Evolutionary conservation across 23 red algal species (phyloP).

Genomic region (Chondrus crispus): DNA sequence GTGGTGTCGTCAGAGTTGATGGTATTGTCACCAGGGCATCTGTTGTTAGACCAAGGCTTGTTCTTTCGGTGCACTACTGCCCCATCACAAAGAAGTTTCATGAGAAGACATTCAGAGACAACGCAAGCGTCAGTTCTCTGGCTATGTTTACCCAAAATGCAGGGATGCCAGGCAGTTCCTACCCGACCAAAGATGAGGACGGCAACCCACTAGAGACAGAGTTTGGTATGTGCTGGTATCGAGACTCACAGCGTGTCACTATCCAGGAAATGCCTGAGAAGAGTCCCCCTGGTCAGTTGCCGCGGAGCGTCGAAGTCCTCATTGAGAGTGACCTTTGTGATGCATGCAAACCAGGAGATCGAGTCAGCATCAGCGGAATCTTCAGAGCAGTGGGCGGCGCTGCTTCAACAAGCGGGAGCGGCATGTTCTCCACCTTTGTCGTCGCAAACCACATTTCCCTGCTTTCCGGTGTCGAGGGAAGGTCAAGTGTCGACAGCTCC

Average conservation of each 20-base stretch:
- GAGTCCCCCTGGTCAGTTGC: conserved; percentile 92
- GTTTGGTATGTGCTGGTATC: conserved; percentile 89
- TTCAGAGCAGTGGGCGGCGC: conserved; percentile 90
- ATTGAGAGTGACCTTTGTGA: conserved; percentile 94
- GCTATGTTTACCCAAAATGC: conserved; percentile 42
- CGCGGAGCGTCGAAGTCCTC: conserved; percentile 87
- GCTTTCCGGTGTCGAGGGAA: conserved; percentile 55
- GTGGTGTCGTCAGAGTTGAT: conserved; percentile 81
- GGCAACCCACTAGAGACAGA: conserved; percentile 97
- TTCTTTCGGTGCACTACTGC: conserved; percentile 87
- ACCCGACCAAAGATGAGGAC: conserved; percentile 84
- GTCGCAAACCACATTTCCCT: conserved; percentile 78
- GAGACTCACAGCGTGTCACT: conserved; percentile 83
- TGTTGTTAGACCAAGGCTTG: conserved; percentile 83
- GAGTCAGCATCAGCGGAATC: conserved; percentile 78
- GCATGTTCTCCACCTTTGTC: conserved; percentile 90
- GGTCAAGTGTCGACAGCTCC: conserved; percentile 40
- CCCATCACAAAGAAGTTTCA: conserved; percentile 81
- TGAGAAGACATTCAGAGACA: conserved; percentile 82
- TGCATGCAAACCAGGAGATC: conserved; percentile 93
- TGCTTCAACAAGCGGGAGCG: conserved; percentile 39
- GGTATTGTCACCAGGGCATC: conserved; percentile 93
- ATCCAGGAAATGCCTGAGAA: conserved; percentile 96
- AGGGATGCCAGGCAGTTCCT: conserved; percentile 66
- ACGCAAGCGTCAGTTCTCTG: conserved; percentile 58